phyloP scores from a whole-genome alignment of 2,329 filamentous ascomycete genomes.

The Ophiostoma himal-ulmi region DNA sequence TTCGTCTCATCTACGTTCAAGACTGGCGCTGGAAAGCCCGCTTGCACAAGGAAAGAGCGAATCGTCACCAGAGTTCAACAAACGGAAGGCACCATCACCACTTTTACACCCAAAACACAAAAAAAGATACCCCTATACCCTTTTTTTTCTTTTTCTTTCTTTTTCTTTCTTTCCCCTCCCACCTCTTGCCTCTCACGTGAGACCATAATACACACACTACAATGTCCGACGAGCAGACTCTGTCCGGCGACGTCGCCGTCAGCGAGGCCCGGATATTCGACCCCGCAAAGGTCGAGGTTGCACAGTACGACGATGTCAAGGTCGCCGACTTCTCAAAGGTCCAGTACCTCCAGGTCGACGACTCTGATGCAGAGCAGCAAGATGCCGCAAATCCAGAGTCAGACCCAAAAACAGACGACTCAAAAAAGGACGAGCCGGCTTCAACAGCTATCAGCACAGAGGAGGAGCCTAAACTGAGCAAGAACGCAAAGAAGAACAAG shows the following conservation, averaged over 20 bases:
- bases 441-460: background rate
- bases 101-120: background rate
- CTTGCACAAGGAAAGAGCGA: constrained; percentile 15
- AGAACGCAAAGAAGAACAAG: constrained; percentile 11
- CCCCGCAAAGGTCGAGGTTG: constrained; percentile 37
- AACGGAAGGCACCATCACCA: constrained; percentile 5
- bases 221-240: constrained; percentile 39
- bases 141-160: no score
- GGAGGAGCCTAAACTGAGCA: constrained; percentile 11
- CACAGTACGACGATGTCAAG: constrained; percentile 40
- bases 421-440: constrained; percentile 11
- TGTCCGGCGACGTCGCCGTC: constrained; percentile 33
- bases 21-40: constrained; percentile 19
- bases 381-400: constrained; percentile 24
- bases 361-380: constrained; percentile 39
- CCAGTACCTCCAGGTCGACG: constrained; percentile 37
- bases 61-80: background rate
- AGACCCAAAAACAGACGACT: constrained; percentile 17
- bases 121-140: constrained; percentile 14
- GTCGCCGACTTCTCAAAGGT: constrained; percentile 40
- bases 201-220: constrained; percentile 23
- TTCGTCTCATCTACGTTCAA: constrained; percentile 15
- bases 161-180: background rate
- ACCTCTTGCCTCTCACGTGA: background rate
- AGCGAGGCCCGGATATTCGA: constrained; percentile 39